Percentiles rank a stretch among this genome's conserved stretches.
phyloP scores from a whole-genome alignment of 83 land plant species.

The Thuja plicata region DNA sequence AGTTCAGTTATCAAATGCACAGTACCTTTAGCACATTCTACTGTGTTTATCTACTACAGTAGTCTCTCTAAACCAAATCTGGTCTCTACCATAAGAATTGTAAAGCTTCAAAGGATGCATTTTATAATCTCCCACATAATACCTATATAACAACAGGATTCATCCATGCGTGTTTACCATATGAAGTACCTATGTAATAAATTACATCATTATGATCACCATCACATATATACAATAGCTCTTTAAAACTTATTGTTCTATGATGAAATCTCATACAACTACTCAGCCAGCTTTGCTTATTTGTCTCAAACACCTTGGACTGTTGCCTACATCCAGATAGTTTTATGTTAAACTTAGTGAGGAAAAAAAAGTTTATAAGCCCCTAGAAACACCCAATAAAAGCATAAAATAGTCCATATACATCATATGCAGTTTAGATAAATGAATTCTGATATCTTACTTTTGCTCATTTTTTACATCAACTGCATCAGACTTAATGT shows the following conservation, averaged over 20 bases:
- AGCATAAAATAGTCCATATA: neutral
- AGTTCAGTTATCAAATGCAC: neutral
- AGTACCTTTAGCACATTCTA: neutral
- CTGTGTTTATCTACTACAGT: neutral
- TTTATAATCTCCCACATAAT: neutral
- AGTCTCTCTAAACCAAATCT: neutral
- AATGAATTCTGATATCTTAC: slow-evolving; percentile 29
- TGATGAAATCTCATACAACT: slow-evolving; percentile 60
- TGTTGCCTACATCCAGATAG: slow-evolving; percentile 8
- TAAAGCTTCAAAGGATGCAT: neutral
- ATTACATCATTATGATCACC: slow-evolving; percentile 95
- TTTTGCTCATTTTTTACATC: slow-evolving; percentile 27
- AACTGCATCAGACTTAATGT: slow-evolving; percentile 30
- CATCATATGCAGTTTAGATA: neutral
- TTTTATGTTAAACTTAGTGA: neutral
- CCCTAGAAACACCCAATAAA: neutral
- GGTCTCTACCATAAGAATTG: neutral
- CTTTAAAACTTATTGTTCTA: slow-evolving; percentile 74
- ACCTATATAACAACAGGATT: slow-evolving; percentile 93
- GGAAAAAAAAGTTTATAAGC: neutral
- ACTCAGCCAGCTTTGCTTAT: slow-evolving; percentile 14
- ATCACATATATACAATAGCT: slow-evolving; percentile 89
- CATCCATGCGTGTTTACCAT: slow-evolving; percentile 91
- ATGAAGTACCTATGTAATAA: slow-evolving; percentile 88
- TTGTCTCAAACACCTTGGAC: slow-evolving; percentile 22